Evolutionary conservation across 352 stramenopile genomes (phyloP), one percentile per base, ranked within the genome.

Genomic region (Globisporangium iwayamae): DNA sequence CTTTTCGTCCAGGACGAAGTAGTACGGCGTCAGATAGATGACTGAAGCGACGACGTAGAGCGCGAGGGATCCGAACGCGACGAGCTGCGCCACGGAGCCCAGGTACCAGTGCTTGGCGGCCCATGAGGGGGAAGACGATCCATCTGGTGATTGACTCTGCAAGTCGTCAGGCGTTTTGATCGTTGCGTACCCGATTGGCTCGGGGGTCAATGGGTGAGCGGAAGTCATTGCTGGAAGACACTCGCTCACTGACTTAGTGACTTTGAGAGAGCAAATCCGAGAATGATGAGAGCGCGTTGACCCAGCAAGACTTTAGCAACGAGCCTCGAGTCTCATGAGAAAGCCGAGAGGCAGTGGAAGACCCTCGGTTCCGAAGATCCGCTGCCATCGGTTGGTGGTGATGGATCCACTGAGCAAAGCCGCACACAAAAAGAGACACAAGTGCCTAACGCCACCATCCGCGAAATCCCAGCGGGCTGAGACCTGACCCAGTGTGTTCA

Each of bases 21-120:
- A 70, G 56, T 69, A 69, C 57, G 63, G 63, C 39, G 63, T 69
- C 47, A 70, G 18, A 52, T 70, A 70, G 25, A 67, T 36, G 8
- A 60, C 52, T 0, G 58, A 25, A 10, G 59, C 60, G 28, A 52
- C 41, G 25, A 67, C 22, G 22, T 70, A 70, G 22, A 70, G n/a
- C n/a, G 34, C 59, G 28, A 62, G 18, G 10, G 58, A 51, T 18
- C 41, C 65, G 20, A 54, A 20, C 6, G 54, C 32, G 45, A 67
- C 20, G 7, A 67, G 20, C 38, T 67, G 65, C 10, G 65, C 65
- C 36, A 70, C 3, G 30, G 28, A 60, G 46, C 51, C 65, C 39
- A 70, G 39, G 54, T 63, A 67, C 59, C 65, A 63, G 60, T 70
- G 32, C 45, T 66, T 63, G 18, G 25, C 7, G 7, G 8, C 9